Evolutionary conservation across 2,329 filamentous ascomycete genomes (phyloP), one percentile per base, ranked within the genome.

Genomic region (Pseudogymnoascus sp.): DNA sequence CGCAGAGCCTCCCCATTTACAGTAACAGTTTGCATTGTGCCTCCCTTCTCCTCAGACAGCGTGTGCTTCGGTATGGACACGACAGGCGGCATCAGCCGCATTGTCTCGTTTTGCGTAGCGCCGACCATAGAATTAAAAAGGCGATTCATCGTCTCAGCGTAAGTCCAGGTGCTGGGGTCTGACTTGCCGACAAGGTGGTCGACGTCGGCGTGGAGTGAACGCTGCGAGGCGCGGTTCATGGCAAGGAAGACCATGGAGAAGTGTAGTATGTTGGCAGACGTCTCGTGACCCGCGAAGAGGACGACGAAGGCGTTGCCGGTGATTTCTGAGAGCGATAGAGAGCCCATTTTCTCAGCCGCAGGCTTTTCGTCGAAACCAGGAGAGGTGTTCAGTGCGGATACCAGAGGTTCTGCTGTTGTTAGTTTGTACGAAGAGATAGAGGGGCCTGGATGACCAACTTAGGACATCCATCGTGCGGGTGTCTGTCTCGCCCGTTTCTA

Each of bases 21-120:
- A 3, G 39, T 65, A 4, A 70, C 60, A 1, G 29, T 62, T 57
- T 70, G 65, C 3, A 65, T 63, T 57, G 29, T 57, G 7, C 63
- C 63, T 1, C 62, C 62, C 6, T 63, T 60, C 3, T 70, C 71
- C 8, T 73, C 77, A 8, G 26, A 57, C n/a, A 57, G n/a, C 7
- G 51, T 57, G 10, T 57, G 51, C 69, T 86, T 86, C 3, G 82
- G 82, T 39, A 86, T 84, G 61, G 78, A 78, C 62, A 81, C 73
- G 26, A 84, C 78, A 0, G 82, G 81, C 1, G 81, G 80, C 14
- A 84, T 73, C 12, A 85, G 69, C 31, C 83, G 79, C 16, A 86
- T 75, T 60, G 81, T 78, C 71, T 86, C 83, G 66, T 83, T 83
- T 76, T 67, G 21, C 5, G 64, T 63, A 1, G 69, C 69, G 3